Evolutionary conservation across 176 grass and related monocot species (phyloP), one percentile per base, ranked within the genome.

Genomic region (Olyra latifolia): DNA sequence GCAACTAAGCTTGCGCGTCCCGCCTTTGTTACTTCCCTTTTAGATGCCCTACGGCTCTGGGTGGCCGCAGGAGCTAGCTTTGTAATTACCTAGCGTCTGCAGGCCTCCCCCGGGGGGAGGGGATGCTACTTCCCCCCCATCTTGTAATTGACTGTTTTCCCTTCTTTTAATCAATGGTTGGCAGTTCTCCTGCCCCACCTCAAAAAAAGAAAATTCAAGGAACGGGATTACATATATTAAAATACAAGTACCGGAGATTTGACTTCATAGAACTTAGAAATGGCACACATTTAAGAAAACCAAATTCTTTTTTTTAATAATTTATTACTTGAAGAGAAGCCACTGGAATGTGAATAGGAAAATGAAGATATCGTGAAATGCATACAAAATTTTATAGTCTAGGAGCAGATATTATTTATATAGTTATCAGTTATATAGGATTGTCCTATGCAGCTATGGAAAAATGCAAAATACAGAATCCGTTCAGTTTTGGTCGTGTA

Each of bases 381-480:
- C 40, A 60, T 47, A 66, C 17, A 60, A 15, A 71, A 69, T 35
- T 71, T 11, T 5, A 10, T 59, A 46, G 25, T 32, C 54, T 45
- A 58, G 25, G 39, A 38, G 53, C 19, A 60, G 66, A 71, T 81
- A 71, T 71, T 71, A 40, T 71, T 60, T 43, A 59, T 60, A 60
- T 71, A 60, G 11, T 81, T 81, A 60, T 60, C 53, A 81, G 4
- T 71, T 80, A 44, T 81, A 71, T 35, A 60, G 19, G 39, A 60
- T 29, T 71, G 40, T 45, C 64, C 39, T 70, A 25, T 81, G 40
- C 66, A 32, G n/a, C 23, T 80, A 45, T 12, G 13, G 43, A 72
- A 49, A 20, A 30, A 52, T 32, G 23, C 11, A 49, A 50, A 49
- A 32, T 80, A 42, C 38, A 68, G 75, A 39, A 22, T 45, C 11